Percentiles rank a stretch among this genome's conserved stretches.
These are phyloP conservation scores for Allium cepa DNA, from an alignment of 106 monocot genomes.

Conservation along the genomic window DNA sequence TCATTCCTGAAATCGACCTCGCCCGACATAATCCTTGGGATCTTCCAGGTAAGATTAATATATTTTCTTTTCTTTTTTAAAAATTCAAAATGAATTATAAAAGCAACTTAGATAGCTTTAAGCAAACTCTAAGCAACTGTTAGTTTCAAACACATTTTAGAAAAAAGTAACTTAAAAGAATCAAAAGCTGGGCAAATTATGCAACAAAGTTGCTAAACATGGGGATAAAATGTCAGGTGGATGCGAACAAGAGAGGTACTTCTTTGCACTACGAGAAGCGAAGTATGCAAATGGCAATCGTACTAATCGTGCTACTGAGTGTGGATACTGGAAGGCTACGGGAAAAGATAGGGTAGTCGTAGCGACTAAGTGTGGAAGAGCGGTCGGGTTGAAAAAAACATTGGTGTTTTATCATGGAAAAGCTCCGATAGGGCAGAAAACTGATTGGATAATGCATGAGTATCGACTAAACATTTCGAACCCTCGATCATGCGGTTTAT, in stretches of 20 bases:
- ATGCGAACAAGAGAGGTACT: slow-evolving; percentile 54
- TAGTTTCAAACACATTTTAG: no score
- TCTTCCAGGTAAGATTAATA: slow-evolving; percentile 38
- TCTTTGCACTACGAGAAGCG: slow-evolving; percentile 51
- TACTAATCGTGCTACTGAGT: slow-evolving; percentile 42
- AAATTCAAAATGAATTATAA: background rate
- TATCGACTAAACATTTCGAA: slow-evolving; percentile 40
- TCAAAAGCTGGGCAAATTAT: no score
- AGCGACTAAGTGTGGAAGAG: slow-evolving; percentile 17
- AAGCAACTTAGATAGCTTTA: background rate
- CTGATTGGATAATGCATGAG: slow-evolving; percentile 95
- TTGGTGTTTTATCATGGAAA: slow-evolving; percentile 74
- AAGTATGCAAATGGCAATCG: slow-evolving; percentile 52
- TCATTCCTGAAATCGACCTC: slow-evolving; percentile 74
- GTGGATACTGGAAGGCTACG: slow-evolving; percentile 85
- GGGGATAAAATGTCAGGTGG: slow-evolving; percentile 14
- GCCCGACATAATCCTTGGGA: slow-evolving; percentile 61
- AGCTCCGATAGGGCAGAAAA: slow-evolving; percentile 33
- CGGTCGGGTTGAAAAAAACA: slow-evolving; percentile 75
- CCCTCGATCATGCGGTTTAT: background rate
- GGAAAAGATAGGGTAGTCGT: slow-evolving; percentile 59
- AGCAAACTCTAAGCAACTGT: background rate
- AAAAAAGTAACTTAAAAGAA: no score
- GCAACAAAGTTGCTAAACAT: background rate
- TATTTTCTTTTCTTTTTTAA: background rate